These are phyloP conservation scores for Solanum tarijense DNA, from an alignment of 257 asterid species.

Conservation along the genomic window DNA sequence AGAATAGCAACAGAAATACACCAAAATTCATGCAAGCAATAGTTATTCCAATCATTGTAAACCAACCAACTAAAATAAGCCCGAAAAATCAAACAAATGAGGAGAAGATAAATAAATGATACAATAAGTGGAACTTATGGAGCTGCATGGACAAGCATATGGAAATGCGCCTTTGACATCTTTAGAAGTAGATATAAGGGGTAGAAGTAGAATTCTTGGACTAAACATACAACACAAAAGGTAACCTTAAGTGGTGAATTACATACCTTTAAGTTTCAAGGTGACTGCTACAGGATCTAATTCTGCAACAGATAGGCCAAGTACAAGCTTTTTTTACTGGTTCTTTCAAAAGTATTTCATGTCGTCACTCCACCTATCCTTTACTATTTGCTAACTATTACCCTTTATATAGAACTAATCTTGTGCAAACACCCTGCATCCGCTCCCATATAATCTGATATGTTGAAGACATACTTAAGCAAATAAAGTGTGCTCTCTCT, in stretches of 20 bases:
- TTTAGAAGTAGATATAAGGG: background rate
- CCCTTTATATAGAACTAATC: background rate
- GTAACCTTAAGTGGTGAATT: background rate
- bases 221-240: background rate
- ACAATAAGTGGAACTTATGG: background rate
- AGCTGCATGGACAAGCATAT: background rate
- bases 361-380: background rate
- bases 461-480: background rate
- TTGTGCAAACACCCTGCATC: background rate
- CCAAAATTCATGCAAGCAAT: background rate
- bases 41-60: background rate
- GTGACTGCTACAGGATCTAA: background rate
- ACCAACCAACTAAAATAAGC: background rate
- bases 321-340: background rate
- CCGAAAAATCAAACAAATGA: background rate
- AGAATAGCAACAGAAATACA: background rate
- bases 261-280: background rate
- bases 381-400: background rate
- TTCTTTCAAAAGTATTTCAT: background rate
- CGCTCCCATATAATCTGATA: background rate
- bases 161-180: background rate
- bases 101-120: background rate
- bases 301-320: background rate
- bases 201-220: background rate
- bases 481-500: background rate